Evolutionary conservation across 2,329 filamentous ascomycete genomes (phyloP), one percentile per base, ranked within the genome.

Genomic region (Coniella lustricola): DNA sequence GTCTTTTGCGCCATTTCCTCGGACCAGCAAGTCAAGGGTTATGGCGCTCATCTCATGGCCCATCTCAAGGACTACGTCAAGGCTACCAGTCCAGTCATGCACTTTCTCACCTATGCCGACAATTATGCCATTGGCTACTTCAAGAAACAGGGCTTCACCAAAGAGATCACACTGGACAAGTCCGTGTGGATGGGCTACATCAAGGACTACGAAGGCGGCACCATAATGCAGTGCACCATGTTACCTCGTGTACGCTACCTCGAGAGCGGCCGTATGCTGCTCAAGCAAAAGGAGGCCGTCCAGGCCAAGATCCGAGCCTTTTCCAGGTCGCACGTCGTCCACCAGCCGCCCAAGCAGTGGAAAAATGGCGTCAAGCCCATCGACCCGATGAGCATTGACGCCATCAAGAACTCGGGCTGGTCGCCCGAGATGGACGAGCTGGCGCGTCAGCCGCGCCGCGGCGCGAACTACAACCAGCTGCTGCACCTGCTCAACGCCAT

Each of bases 61-160:
- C 93, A 98, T 64, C 72, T 98, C 39, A 98, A 98, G 67, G 85
- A 98, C 71, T 98, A 96, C 60, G 93, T 98, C 65, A 96, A 95
- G 67, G 90, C 91, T 7, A 96, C 91, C 1, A 94, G 88, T 46
- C 84, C 90, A 56, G 90, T 98, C 41, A 97, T 96, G 90, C 90
- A 98, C 67, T 98, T 98, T 67, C 76, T 98, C 2, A 98, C 93
- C 1, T 98, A 98, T 62, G 93, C 93, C 55, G 93, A 98, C 67
- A 98, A 98, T 66, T 97, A 97, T 62, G 93, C 93, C 34, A 98
- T 95, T 56, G 93, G 93, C 10, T 98, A 97, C 66, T 98, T 98
- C 69, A 95, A 97, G 67, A 98, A 98, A 65, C 93, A 98, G 64
- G 93, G 93, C 0, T 98, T 98, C 62, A 97, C 93, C 2, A 98